A percentile compares a stretch with the other conserved stretches of the same genome.
phyloP scores from a whole-genome alignment of 2,329 filamentous ascomycete species.

The Talaromyces sp. region DNA sequence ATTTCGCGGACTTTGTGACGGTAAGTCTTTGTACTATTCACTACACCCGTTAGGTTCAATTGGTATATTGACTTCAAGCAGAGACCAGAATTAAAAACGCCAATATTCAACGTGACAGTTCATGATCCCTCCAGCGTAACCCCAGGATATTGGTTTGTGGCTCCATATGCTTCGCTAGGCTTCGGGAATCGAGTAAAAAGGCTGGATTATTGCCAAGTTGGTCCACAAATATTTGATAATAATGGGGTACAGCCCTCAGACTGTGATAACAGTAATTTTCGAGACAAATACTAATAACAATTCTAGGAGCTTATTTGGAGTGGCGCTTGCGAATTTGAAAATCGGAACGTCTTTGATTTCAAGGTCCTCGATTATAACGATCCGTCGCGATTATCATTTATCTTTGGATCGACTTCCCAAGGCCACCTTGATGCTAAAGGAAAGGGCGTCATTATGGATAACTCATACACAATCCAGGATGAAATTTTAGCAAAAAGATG shows the following conservation, averaged over 20 bases:
- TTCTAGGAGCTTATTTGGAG: slow-evolving; percentile 47
- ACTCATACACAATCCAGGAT: slow-evolving; percentile 44
- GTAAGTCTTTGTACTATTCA: no score
- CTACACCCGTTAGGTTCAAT: no score
- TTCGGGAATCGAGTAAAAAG: slow-evolving; percentile 21
- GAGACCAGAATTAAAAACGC: slow-evolving; percentile 27
- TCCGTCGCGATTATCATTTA: slow-evolving; percentile 48
- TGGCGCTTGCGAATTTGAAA: slow-evolving; percentile 46
- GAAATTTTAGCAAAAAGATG: slow-evolving; percentile 32
- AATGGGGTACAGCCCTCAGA: slow-evolving; percentile 35
- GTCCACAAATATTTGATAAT: slow-evolving; percentile 51
- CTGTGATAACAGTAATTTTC: neutral
- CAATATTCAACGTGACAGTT: slow-evolving; percentile 29
- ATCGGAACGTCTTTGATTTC: slow-evolving; percentile 48
- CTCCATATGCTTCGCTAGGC: slow-evolving; percentile 38
- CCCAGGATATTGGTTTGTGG: slow-evolving; percentile 50
- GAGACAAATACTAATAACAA: neutral
- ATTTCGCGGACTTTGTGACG: no score
- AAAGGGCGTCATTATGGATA: slow-evolving; percentile 48
- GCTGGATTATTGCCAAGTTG: slow-evolving; percentile 43
- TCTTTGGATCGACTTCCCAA: slow-evolving; percentile 29
- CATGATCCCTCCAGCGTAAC: slow-evolving; percentile 27
- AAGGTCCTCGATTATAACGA: slow-evolving; percentile 46
- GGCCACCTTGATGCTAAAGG: slow-evolving; percentile 40
- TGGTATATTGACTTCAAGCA: slow-evolving; percentile 3